Evolutionary conservation across 495 filamentous ascomycete species (phyloP).

Genomic region (Tetracladium setigerum): DNA sequence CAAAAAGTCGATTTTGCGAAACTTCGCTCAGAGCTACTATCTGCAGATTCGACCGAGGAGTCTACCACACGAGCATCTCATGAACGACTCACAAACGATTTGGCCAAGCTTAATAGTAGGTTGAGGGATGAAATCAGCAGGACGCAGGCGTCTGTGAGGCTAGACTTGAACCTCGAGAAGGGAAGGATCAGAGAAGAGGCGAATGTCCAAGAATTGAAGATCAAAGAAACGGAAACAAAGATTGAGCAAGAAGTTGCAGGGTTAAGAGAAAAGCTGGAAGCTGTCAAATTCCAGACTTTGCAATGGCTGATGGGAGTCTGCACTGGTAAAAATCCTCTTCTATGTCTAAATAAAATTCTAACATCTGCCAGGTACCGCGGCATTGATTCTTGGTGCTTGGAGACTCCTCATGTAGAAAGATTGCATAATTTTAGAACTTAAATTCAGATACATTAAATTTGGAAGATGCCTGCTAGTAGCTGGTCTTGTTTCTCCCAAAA

Average conservation of each 20-base stretch:
- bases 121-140: slow-evolving; percentile 90
- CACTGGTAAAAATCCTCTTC: slow-evolving; percentile 40
- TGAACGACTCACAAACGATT: slow-evolving; percentile 87
- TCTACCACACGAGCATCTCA: slow-evolving; percentile 83
- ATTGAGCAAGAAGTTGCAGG: slow-evolving; percentile 97
- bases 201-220: slow-evolving; percentile 93
- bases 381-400: slow-evolving; percentile 93
- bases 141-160: slow-evolving; percentile 81
- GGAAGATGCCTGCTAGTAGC: not conserved
- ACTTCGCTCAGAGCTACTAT: slow-evolving; percentile 86
- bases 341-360: slow-evolving; percentile 25
- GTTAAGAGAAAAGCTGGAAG: slow-evolving; percentile 84
- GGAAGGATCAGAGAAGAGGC: slow-evolving; percentile 94
- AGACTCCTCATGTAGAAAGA: slow-evolving; percentile 60
- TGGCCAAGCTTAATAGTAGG: slow-evolving; percentile 82
- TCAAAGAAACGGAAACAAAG: slow-evolving; percentile 96
- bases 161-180: slow-evolving; percentile 96
- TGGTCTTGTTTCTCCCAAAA: no score
- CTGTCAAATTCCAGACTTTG: slow-evolving; percentile 93
- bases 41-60: slow-evolving; percentile 82
- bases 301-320: slow-evolving; percentile 99
- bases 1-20: slow-evolving; percentile 99
- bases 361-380: slow-evolving; percentile 52
- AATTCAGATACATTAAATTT: not conserved
- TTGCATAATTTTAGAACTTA: not conserved